phyloP scores from a whole-genome alignment of 2,329 filamentous ascomycete species.

The Trichophyton schoenleinii region DNA sequence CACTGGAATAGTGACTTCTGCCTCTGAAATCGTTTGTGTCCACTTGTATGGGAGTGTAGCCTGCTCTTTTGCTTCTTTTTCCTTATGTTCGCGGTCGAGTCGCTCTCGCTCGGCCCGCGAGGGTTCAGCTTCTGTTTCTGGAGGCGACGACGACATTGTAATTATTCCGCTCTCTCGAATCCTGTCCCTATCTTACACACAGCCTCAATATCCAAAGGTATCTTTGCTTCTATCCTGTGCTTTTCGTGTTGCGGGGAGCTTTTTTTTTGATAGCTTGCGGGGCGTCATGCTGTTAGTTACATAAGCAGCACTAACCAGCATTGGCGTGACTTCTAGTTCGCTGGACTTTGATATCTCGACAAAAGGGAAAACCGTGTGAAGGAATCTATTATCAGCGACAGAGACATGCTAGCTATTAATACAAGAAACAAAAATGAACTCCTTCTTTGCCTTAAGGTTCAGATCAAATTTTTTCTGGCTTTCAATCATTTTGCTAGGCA shows the following conservation, averaged over 20 bases:
- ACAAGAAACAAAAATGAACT: neutral
- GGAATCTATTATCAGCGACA: neutral
- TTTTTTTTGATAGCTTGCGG: neutral
- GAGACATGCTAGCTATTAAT: neutral
- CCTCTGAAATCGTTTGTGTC: constrained; percentile 81
- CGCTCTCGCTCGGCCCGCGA: constrained; percentile 36
- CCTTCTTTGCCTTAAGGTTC: neutral
- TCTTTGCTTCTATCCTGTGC: neutral
- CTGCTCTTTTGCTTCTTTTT: constrained; percentile 76
- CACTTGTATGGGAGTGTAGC: constrained; percentile 90
- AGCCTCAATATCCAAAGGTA: neutral
- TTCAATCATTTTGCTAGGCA: neutral
- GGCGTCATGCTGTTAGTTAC: neutral
- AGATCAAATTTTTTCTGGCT: neutral
- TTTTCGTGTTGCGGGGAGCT: neutral
- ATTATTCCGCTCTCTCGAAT: neutral
- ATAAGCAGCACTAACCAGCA: neutral
- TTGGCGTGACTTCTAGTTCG: neutral
- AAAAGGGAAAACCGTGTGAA: neutral
- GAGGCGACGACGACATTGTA: neutral
- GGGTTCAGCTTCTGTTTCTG: constrained; percentile 21
- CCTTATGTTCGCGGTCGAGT: constrained; percentile 47
- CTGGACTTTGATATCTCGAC: neutral
- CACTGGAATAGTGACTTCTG: constrained; percentile 67
- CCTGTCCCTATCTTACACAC: too few species aligned